Conservation (phyloP, 106 monocot genomes). For the Xerophyta viscosa region DNA sequence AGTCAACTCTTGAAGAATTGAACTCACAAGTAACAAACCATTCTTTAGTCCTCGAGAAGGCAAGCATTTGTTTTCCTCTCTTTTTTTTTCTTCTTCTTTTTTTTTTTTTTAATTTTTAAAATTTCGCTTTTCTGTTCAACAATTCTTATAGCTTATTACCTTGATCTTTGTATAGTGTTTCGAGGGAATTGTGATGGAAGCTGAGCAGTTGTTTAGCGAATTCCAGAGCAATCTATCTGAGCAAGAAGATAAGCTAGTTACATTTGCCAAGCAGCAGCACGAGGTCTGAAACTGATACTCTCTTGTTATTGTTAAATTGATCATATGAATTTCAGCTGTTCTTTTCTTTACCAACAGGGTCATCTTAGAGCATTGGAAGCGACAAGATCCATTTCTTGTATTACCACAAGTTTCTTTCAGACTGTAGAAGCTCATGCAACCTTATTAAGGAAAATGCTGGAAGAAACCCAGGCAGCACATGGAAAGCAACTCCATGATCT, state of each 20-base stretch:
- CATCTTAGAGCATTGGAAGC: slow-evolving; percentile 41
- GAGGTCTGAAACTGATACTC: slow-evolving; percentile 19
- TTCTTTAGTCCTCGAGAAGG: slow-evolving; percentile 46
- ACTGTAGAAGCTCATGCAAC: slow-evolving; percentile 46
- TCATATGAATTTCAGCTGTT: background rate
- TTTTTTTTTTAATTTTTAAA: too few species aligned
- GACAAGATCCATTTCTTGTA: slow-evolving; percentile 55
- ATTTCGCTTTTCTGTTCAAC: background rate
- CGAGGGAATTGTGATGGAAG: slow-evolving; percentile 39
- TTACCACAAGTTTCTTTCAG: slow-evolving; percentile 50
- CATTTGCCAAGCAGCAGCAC: slow-evolving; percentile 47
- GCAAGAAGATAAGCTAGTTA: slow-evolving; percentile 50
- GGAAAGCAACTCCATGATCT: slow-evolving; percentile 47
- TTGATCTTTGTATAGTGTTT: slow-evolving; percentile 38
- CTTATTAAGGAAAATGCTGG: slow-evolving; percentile 42
- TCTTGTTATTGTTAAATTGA: background rate
- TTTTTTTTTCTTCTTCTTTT: too few species aligned
- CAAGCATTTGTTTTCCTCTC: slow-evolving; percentile 12
- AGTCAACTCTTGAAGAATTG: slow-evolving; percentile 36
- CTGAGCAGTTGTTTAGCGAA: slow-evolving; percentile 50
- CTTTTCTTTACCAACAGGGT: slow-evolving; percentile 30
- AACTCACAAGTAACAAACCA: slow-evolving; percentile 51
- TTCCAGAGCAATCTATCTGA: slow-evolving; percentile 39
- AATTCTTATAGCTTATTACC: background rate
- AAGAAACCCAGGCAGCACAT: slow-evolving; percentile 56